phyloP scores from a whole-genome alignment of 805 yeast species.

The Pichia membranifaciens region DNA sequence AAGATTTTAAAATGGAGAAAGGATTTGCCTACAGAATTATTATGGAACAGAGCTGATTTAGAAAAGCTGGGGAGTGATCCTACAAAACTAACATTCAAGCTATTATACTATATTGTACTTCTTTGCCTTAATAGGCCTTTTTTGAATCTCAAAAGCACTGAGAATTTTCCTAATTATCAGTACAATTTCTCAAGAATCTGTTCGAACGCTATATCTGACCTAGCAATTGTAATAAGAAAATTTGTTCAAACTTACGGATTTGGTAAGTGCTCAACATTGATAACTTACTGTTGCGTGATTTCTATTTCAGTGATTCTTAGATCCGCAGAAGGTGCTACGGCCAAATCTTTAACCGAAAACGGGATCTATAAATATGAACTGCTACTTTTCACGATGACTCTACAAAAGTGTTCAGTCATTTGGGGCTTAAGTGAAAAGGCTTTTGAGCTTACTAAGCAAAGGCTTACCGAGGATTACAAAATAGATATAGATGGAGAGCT shows the following conservation, averaged over 20 bases:
- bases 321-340: not conserved
- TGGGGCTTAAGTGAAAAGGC: constrained; percentile 7
- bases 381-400: constrained; percentile 1
- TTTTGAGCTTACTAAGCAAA: not conserved
- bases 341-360: not conserved
- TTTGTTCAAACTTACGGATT: not conserved
- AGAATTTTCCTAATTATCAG: not conserved
- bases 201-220: constrained; percentile 1
- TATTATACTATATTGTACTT: constrained; percentile 48
- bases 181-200: not conserved
- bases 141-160: constrained; percentile 12
- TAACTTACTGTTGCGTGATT: constrained; percentile 3
- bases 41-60: constrained; percentile 37
- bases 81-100: constrained; percentile 43
- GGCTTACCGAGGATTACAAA: not conserved
- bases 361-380: not conserved
- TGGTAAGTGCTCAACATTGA: constrained; percentile 1
- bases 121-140: constrained; percentile 58
- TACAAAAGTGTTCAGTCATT: not conserved
- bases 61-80: constrained; percentile 44
- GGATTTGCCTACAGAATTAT: constrained; percentile 41
- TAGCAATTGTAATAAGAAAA: not conserved
- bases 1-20: constrained; percentile 38
- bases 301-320: constrained; percentile 4
- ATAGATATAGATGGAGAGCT: not conserved